Conservation (phyloP, 1,284 basidiomycete genomes). For the Rhodotorula sp. region DNA sequence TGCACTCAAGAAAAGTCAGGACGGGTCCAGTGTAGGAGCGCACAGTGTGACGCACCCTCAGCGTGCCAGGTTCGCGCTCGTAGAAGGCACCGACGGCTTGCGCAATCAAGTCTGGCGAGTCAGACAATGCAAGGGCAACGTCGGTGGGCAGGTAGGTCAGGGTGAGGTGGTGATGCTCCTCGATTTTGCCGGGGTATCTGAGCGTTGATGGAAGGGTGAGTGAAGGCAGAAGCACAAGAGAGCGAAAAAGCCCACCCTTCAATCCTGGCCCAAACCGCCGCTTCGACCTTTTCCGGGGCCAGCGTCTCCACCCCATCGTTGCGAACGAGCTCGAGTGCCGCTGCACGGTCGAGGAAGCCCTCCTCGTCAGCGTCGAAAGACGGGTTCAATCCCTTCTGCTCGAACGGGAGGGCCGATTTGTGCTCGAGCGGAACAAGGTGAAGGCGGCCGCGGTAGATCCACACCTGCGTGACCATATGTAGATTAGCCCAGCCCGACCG, state of each 20-base stretch:
- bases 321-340: conserved; percentile 68
- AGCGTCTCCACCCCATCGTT: conserved; percentile 60
- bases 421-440: conserved; percentile 81
- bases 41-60: conserved; percentile 63
- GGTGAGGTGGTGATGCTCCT: conserved; percentile 72
- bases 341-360: conserved; percentile 60
- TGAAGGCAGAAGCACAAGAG: background rate
- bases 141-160: conserved; percentile 77
- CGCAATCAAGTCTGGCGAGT: conserved; percentile 72
- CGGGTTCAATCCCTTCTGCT: conserved; percentile 55
- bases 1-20: conserved; percentile 49
- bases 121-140: conserved; percentile 69
- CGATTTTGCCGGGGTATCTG: conserved; percentile 66
- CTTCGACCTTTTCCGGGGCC: conserved; percentile 64
- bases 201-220: background rate
- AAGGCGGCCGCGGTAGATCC: conserved; percentile 78
- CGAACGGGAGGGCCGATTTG: conserved; percentile 59
- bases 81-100: conserved; percentile 88
- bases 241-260: conserved; percentile 56
- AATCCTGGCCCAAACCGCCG: conserved; percentile 65
- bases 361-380: conserved; percentile 49
- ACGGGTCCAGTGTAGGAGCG: background rate
- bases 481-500: conserved; percentile 1
- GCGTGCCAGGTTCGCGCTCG: conserved; percentile 81
- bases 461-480: conserved; percentile 62